Base-by-base conservation (phyloP, 129 eudicot genomes). In the Pulicaria dysenterica region DNA sequence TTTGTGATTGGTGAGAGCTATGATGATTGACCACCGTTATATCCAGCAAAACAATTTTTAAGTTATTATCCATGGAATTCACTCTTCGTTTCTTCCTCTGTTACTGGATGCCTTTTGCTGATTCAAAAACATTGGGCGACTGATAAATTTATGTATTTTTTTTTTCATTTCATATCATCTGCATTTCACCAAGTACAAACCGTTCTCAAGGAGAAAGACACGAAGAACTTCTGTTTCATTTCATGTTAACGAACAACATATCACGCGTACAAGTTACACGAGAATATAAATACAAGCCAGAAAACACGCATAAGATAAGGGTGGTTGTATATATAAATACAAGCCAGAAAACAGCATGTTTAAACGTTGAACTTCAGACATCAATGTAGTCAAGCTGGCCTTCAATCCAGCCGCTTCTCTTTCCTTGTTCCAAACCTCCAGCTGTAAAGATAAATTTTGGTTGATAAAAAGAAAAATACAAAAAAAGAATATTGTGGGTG, bases 401-500 rank as follows among this genome's bases (percentile, higher is more conserved):
- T 87, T 87, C 65, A 95, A 78, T 55, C 99, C 99, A 58, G 99
- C 86, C 74, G 89, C 88, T 72, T 95, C 99, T 80, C 99, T 91
- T 82, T 95, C 99, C 81, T 91, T 95, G 10, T 85, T 82, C 99
- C 99, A 91, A 65, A 90, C 99, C 77, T 95, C 99, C 74, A 95
- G 67, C 99, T 95, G 78, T 48, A 70, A 17, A 64, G 62, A 64
- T 47, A 42, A 53, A 61, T 42, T 19, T 49, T 71, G 38, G 13
- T 10, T 10, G 16, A 68, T 47, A 64, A 10, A 49, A 36, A 10
- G 19, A 3, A 4, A 40, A 24, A 41, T 12, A 6, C 1, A 38
- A 7, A 36, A n/a, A n/a, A 12, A 42, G 16, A 34, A 51, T 17
- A 15, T 8, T 9, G 49, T 5, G 15, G 42, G 39, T 10, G 49